Evolutionary conservation across 1,284 basidiomycete genomes (phyloP), one percentile per base, ranked within the genome.

Genomic region (Ceratorhiza oryzae-sativae): DNA sequence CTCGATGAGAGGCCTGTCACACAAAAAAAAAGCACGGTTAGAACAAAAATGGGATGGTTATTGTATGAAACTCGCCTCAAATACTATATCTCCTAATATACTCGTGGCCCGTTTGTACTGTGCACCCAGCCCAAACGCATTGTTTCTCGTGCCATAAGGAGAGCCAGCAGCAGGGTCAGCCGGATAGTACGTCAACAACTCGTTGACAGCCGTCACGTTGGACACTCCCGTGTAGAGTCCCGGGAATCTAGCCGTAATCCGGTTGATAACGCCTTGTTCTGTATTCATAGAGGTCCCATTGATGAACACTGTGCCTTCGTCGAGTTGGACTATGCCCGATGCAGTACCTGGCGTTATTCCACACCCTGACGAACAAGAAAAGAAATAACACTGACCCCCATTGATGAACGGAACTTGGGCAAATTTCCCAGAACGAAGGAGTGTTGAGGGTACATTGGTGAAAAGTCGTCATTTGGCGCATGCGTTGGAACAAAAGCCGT

Each of bases 391-490:
- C 73, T 73, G 41, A 60, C 75, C 75, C 30, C 82, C 80, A 15
- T 78, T 77, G 62, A 83, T 79, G 72, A 80, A 81, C 0, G 82
- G 81, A 20, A 79, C 77, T 30, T 77, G 76, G 0, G 77, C 76
- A 65, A 80, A 79, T 39, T 75, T 59, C 20, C 79, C 79, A 48
- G 76, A 51, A 8, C 72, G 72, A 15, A 82, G 56, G 34, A 81
- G 74, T 27, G 71, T 65, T 62, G 77, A 73, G 18, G 81, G 77
- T 2, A 76, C 76, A 34, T 76, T 76, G 12, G 79, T 76, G 46
- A 83, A 75, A 80, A 56, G 55, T 78, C 77, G 10, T 80, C 81
- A 60, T 81, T 80, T 71, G 68, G 67, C 79, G 77, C 25, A 75
- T 27, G 23, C 15, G 65, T 68, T 34, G 51, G 51, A 4, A 36